These are phyloP conservation scores for Syzygium aqueum DNA, from an alignment of 345 rosid genomes.

Conservation along the genomic window DNA sequence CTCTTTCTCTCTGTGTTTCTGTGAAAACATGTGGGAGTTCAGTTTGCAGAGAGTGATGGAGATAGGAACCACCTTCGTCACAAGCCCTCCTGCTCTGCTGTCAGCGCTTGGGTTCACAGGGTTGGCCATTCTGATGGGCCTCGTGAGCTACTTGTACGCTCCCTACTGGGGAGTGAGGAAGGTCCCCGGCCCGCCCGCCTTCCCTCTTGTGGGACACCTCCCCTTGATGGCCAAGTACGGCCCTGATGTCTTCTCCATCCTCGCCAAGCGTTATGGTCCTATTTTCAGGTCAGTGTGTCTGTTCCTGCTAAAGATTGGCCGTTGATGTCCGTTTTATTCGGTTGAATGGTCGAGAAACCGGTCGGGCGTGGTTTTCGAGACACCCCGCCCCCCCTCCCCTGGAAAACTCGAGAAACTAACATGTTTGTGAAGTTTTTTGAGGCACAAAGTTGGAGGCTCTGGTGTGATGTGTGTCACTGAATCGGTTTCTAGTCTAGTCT, in stretches of 20 bases:
- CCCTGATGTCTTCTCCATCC: constrained; percentile 73
- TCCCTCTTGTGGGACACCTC: constrained; percentile 74
- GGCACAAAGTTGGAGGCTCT: background rate
- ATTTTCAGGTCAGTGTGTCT: constrained; percentile 57
- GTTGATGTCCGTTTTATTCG: constrained; percentile 4
- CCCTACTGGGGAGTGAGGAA: constrained; percentile 37
- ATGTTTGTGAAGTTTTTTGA: background rate
- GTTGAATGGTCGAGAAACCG: background rate
- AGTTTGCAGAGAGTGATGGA: background rate
- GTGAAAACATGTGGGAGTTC: background rate
- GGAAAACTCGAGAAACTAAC: background rate
- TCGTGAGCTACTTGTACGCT: constrained; percentile 29
- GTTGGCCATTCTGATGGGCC: constrained; percentile 63
- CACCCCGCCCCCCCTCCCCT: background rate
- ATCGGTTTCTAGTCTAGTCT: background rate
- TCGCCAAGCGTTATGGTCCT: constrained; percentile 78
- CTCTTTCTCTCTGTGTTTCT: background rate
- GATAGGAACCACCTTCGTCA: background rate
- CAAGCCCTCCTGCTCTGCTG: background rate
- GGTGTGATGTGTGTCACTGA: background rate
- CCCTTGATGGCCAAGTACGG: constrained; percentile 89
- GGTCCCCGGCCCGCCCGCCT: constrained; percentile 47
- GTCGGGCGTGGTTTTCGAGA: background rate
- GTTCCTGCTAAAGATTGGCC: background rate
- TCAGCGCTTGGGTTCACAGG: constrained; percentile 21